Evolutionary conservation across 73 alveolate genomes (phyloP), one percentile per base, ranked within the genome.

Genomic region (Breviolum minutum): DNA sequence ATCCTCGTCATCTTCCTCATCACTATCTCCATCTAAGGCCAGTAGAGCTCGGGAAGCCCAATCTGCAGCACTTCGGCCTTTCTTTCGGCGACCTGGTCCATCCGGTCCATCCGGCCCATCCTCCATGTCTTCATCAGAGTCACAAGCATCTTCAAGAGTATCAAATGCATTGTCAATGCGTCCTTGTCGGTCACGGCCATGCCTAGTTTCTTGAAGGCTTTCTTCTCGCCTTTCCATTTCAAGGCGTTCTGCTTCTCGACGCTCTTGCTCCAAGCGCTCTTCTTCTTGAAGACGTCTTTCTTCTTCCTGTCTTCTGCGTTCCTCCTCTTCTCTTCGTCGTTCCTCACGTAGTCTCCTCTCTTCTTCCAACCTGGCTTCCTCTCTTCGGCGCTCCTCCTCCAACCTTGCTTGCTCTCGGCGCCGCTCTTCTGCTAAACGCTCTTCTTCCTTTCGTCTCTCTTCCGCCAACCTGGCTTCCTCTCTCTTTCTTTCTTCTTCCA

Each of bases 401-500:
- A 81, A 81, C 90, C 90, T 40, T 48, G 90, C 90, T 24, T 13
- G 70, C 22, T 81, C 90, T 54, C 90, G 90, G 3, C 90, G 90
- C 69, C 32, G 40, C 29, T 81, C 90, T 24, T 81, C 90, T 54
- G 90, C 90, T 32, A 81, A 24, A 24, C 90, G 90, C 24, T 81
- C 90, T 48, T 81, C 90, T 54, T 81, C 90, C 32, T 48, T 81
- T 20, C 90, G 60, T 13, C 32, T 81, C 22, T 81, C 90, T 81
- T 81, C 90, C 2, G 90, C 90, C 70, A 81, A 48, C 70, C 90
- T 26, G 20, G n/a, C 22, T 24, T 81, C 90, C 54, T 81, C 90
- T 54, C 70, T 81, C 90, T 81, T 81, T 81, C 90, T 81, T 81
- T 81, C 90, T 81, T 81, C 90, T 81, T 81, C 90, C 90, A 81